Evolutionary conservation across 495 filamentous ascomycete genomes (phyloP).

Genomic region (Xylaria flabelliformis): DNA sequence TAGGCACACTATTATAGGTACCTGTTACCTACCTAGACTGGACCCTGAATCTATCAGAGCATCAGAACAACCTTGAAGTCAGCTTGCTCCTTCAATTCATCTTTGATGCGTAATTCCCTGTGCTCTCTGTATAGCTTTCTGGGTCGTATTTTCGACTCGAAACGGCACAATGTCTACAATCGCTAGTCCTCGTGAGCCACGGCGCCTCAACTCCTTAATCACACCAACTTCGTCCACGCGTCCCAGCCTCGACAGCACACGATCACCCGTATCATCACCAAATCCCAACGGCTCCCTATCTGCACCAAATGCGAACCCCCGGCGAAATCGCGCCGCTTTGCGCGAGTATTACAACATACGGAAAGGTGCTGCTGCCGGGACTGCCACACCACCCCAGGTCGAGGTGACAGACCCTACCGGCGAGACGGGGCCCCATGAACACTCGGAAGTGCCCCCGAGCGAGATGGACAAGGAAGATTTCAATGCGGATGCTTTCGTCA

Average conservation of each 20-base stretch:
- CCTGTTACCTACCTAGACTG: background rate
- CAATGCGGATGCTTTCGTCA: slow-evolving; percentile 63
- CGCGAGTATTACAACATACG: slow-evolving; percentile 94
- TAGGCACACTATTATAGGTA: background rate
- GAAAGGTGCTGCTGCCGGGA: slow-evolving; percentile 39
- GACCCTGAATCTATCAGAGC: background rate
- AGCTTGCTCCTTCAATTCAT: background rate
- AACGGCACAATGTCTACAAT: slow-evolving; percentile 74
- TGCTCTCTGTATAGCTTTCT: background rate
- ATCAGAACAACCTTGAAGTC: background rate
- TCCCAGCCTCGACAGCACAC: slow-evolving; percentile 72
- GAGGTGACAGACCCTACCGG: slow-evolving; percentile 47
- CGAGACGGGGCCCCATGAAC: slow-evolving; percentile 35
- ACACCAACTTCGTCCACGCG: slow-evolving; percentile 74
- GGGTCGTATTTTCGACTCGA: background rate
- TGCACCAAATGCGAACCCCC: slow-evolving; percentile 51
- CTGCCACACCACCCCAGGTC: slow-evolving; percentile 42
- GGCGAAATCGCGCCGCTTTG: slow-evolving; percentile 73
- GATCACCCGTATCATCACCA: slow-evolving; percentile 58
- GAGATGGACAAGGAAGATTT: slow-evolving; percentile 67
- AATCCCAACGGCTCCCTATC: slow-evolving; percentile 56
- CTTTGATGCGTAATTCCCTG: background rate
- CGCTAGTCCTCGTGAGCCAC: slow-evolving; percentile 68
- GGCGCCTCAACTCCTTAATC: slow-evolving; percentile 51
- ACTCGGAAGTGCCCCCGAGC: slow-evolving; percentile 46